These are phyloP conservation scores for Magnusiomyces clavatus DNA, from an alignment of 1,139 yeast genomes.

Conservation along the genomic window DNA sequence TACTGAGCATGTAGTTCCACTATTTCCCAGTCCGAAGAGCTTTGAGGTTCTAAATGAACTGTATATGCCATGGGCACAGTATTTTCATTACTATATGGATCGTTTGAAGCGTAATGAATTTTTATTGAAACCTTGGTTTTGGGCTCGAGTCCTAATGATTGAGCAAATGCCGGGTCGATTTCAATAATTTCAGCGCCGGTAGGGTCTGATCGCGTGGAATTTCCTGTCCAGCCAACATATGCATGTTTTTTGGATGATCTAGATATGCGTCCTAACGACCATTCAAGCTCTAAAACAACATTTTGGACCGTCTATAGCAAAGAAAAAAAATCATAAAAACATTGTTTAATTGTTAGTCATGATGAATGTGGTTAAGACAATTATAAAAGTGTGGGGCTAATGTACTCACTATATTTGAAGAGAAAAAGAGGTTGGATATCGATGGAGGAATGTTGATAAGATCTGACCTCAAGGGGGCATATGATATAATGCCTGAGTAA, in stretches of 20 bases:
- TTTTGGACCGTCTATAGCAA: constrained; percentile 39
- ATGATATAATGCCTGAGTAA: neutral
- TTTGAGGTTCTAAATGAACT: constrained; percentile 69
- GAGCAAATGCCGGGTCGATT: constrained; percentile 51
- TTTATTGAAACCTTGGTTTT: constrained; percentile 33
- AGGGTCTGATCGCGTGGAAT: constrained; percentile 27
- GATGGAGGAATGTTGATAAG: constrained; percentile 53
- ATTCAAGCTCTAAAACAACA: constrained; percentile 45
- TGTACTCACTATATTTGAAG: constrained; percentile 42
- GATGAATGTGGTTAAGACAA: neutral
- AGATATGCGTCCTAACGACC: constrained; percentile 30
- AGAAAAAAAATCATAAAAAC: neutral
- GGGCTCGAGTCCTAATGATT: constrained; percentile 38
- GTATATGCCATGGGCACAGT: constrained; percentile 42
- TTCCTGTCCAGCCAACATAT: constrained; percentile 67
- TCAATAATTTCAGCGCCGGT: constrained; percentile 37
- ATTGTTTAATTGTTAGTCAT: neutral
- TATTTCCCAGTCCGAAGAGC: constrained; percentile 83
- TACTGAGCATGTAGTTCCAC: constrained; percentile 75
- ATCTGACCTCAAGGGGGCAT: constrained; percentile 39
- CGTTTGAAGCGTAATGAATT: constrained; percentile 30
- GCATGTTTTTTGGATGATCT: constrained; percentile 26
- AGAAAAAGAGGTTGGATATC: constrained; percentile 42
- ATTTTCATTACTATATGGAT: constrained; percentile 27
- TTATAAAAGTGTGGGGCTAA: neutral